Base-by-base conservation (phyloP, 352 stramenopile genomes). In the Globisporangium spinosum region DNA sequence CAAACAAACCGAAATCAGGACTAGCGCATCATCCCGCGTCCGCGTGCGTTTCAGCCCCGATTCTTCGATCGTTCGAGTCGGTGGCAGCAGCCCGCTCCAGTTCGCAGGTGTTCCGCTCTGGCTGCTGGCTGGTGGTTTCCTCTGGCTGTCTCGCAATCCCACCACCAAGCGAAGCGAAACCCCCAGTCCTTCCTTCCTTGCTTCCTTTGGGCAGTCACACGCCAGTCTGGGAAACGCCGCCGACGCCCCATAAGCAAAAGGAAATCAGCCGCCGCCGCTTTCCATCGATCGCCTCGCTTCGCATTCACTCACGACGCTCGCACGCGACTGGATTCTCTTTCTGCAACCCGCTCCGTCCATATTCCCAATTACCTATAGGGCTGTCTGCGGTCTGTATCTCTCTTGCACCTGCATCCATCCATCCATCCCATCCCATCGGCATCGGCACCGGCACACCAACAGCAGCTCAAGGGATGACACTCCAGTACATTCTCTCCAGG, bases 401-500 rank as follows among this genome's bases (percentile, higher is more conserved):
- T 17, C 55, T 45, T 51, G 43, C 43, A 22, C 43, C 40, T 49
- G 1, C 32, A 55, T 55, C 49, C 49, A 55, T 55, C 45, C 4
- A 53, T 25, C 32, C 7, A 12, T n/a, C 29, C 25, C 27, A 23
- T 38, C 13, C 54, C 10, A 32, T 20, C 54, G 0, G 8, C 47
- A 55, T 5, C n/a, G 22, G 47, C 12, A 40, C 53, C n/a, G 22
- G 47, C 12, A 40, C 53, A 58, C 10, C 3, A 38, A 1, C 7
- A 35, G 29, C 29, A 71, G 12, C 38, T 17, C 40, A 17, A 12
- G 43, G 1, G 1, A 51, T 71, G 66, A 56, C 66, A 71, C 66
- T 71, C 47, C 80, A 92, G 27, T 91, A 90, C 63, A 67, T 94
- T 5, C 63, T 94, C 64, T 70, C 83, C n/a, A 82, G 83, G 65